Evolutionary conservation across 2,329 filamentous ascomycete species (phyloP), one percentile per base, ranked within the genome.

Genomic region (Pseudofabraea citricarpa): DNA sequence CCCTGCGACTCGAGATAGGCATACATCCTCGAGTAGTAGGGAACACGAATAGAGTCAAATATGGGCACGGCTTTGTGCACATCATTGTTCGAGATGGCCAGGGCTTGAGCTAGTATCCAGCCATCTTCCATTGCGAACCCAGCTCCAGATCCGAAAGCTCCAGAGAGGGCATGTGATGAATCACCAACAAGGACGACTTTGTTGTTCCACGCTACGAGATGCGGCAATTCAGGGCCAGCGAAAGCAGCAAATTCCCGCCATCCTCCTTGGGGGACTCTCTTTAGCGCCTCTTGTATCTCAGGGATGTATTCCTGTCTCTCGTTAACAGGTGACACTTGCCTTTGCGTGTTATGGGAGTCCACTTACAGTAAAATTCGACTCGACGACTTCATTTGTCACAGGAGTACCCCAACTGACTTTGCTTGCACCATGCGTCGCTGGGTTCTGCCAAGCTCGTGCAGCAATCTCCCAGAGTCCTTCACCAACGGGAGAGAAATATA

Each of bases 151-250:
- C 69, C 69, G 49, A 69, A 69, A 0, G 65, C 66, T 2, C 65
- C 65, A 0, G 72, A 74, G 0, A 77, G 62, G 1, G 75, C 72
- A 53, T 79, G 75, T 1, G 73, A 77, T 0, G 74, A 69, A 49
- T 79, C 75, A 7, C 75, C 75, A 1, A 78, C 66, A 4, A 79
- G 63, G 5, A 70, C 74, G 3, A 77, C 52, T n/a, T n/a, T n/a
- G 40, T 67, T 68, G 32, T 66, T 57, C 61, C 67, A 73, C 3
- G 59, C 65, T 2, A 56, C 66, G 3, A 73, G 55, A 2, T 56
- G 57, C 6, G 62, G 48, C 15, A 74, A 50, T 26, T 69, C 64
- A 1, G 70, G 70, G 0, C 71, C 71, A 1, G 71, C 64, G 42
- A 73, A 74, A 0, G 69, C 65, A 4, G 70, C 65, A 31, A 74